Percentiles rank a stretch among this genome's conserved stretches.
These are phyloP conservation scores for Spathaspora jeffriesii DNA, from an alignment of 1,139 yeast genomes.

Conservation along the genomic window DNA sequence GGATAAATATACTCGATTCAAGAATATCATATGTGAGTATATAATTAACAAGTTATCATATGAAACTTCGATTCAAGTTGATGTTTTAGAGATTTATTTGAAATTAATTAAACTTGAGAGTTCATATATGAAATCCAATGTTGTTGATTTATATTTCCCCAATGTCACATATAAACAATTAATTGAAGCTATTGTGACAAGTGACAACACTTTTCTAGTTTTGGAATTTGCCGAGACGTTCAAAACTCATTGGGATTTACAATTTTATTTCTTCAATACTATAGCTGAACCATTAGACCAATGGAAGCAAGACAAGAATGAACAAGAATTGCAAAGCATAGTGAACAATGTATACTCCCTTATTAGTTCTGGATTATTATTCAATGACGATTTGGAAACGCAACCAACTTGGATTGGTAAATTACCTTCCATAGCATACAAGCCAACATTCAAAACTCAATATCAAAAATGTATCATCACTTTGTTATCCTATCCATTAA, in stretches of 20 bases:
- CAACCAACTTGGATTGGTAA: conserved; percentile 33
- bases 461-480: conserved; percentile 72
- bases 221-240: conserved; percentile 62
- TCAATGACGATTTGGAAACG: conserved; percentile 30
- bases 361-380: conserved; percentile 30
- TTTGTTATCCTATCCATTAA: conserved; percentile 50
- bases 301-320: conserved; percentile 19
- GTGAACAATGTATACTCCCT: conserved; percentile 43
- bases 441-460: conserved; percentile 59
- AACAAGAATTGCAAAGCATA: conserved; percentile 21
- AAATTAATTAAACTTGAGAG: conserved; percentile 66
- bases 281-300: conserved; percentile 21
- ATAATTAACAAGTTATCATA: conserved; percentile 32
- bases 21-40: conserved; percentile 41
- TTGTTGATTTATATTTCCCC: conserved; percentile 61
- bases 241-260: conserved; percentile 61
- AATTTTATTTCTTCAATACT: conserved; percentile 57
- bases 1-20: conserved; percentile 59
- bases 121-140: conserved; percentile 48
- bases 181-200: conserved; percentile 42
- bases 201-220: conserved; percentile 55
- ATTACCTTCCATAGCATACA: conserved; percentile 57
- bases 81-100: conserved; percentile 62
- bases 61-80: conserved; percentile 53
- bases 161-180: conserved; percentile 51